Conservation (phyloP, 1,284 basidiomycete species). For the Trichosporon faecale region DNA sequence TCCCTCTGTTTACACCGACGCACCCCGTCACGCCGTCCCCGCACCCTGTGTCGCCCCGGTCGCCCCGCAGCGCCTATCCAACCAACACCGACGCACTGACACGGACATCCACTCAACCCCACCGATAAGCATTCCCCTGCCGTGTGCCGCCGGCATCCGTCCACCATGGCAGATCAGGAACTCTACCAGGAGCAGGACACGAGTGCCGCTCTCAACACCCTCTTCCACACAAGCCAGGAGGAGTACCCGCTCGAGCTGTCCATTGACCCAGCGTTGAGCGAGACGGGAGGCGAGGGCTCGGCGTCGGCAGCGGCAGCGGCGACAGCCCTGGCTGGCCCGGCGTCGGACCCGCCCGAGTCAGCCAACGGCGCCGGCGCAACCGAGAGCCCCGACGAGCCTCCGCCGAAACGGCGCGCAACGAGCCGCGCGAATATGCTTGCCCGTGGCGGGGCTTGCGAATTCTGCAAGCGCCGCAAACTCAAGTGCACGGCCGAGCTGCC, state of each 20-base stretch:
- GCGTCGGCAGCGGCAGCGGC: background rate
- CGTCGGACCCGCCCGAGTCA: background rate
- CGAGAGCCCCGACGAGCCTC: background rate
- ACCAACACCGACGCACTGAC: no score
- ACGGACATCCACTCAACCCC: background rate
- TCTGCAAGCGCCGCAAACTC: slow-evolving; percentile 51
- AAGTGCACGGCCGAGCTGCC: slow-evolving; percentile 49
- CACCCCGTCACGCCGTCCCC: slow-evolving; percentile 49
- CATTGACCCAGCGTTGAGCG: slow-evolving; percentile 10
- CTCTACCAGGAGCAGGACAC: slow-evolving; percentile 12
- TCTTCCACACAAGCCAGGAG: slow-evolving; percentile 16
- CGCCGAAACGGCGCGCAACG: slow-evolving; percentile 41
- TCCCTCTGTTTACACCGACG: slow-evolving; percentile 21
- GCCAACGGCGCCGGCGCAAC: background rate
- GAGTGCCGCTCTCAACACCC: slow-evolving; percentile 20
- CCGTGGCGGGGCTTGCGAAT: slow-evolving; percentile 51
- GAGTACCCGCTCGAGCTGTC: slow-evolving; percentile 18
- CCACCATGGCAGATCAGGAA: background rate
- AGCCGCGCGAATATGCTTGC: slow-evolving; percentile 46
- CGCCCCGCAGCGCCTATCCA: slow-evolving; percentile 47
- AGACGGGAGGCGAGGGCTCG: background rate
- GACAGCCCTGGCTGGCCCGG: background rate
- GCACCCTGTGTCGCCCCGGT: slow-evolving; percentile 56
- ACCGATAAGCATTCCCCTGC: background rate
- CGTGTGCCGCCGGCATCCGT: background rate